Base-by-base conservation (phyloP, 305 asterid genomes). In the Salvia sclarea region DNA sequence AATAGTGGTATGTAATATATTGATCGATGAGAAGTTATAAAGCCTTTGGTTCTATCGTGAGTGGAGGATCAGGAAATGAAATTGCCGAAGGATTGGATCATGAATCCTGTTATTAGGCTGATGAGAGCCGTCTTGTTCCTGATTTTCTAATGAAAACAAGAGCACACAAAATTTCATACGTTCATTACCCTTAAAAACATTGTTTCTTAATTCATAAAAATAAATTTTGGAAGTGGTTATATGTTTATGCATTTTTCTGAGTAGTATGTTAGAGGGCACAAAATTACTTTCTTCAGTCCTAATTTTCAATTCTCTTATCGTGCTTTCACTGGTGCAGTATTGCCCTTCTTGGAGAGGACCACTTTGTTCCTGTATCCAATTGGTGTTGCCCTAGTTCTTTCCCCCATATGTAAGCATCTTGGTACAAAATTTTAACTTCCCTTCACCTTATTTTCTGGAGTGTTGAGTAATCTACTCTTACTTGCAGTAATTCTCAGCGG, bases 401-500 rank as follows among this genome's bases (percentile, higher is more conserved):
- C 82, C 58, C 90, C 90, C 38, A 80, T 91, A 76, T 74, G 97
- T 91, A 82, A 89, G 97, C 79, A 56, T 56, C 75, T 73, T n/a
- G 33, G 11, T 38, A 30, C 63, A 10, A 59, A 21, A 41, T 47
- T 65, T 14, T 21, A 12, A 54, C 21, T 28, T 20, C 43, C 24
- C 13, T 24, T 72, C 11, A 17, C 37, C 17, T 68, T 47, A 30
- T 53, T 76, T 41, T 64, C 20, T 38, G n/a, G 25, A 48, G 48
- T 22, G 31, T 35, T 45, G 61, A 68, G 30, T 38, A 16, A 43
- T 60, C 65, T 13, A 2, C 43, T 44, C 30, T 17, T 69, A 30
- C 24, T 75, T 86, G 83, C 91, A 93, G 98, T 91, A 68, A 84
- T 81, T 64, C 80, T 93, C 80, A 80, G 85, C 57, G 97, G 98